Conservation (phyloP, 75 land plant genomes). For the Selaginella tamariscina region DNA sequence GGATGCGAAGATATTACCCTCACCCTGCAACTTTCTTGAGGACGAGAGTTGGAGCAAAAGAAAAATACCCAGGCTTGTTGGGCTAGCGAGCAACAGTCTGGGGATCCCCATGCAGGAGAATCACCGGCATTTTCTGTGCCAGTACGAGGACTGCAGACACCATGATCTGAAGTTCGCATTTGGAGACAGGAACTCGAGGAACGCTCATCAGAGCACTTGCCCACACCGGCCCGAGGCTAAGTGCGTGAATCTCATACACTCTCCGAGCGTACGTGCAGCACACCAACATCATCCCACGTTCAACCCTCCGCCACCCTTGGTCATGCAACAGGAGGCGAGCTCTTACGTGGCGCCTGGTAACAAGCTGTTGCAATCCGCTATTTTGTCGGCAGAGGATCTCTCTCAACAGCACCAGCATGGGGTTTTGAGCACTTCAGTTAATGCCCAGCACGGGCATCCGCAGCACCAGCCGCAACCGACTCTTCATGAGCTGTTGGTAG, state of each 20-base stretch:
- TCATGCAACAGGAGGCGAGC: not conserved
- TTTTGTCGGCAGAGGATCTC: slow-evolving; percentile 5
- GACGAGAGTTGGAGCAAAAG: not conserved
- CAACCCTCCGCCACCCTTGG: not conserved
- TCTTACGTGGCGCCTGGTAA: slow-evolving; percentile 1
- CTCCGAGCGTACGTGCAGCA: not conserved
- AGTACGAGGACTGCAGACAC: slow-evolving; percentile 15
- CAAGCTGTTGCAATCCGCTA: slow-evolving; percentile 18
- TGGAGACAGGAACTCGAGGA: slow-evolving; percentile 15
- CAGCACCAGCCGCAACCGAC: not conserved
- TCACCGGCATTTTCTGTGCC: slow-evolving; percentile 16
- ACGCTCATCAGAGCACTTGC: slow-evolving; percentile 17
- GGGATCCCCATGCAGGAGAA: not conserved
- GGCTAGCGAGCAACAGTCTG: slow-evolving; percentile 11
- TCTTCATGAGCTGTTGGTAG: not conserved
- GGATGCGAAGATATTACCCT: slow-evolving; percentile 9
- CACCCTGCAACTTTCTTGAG: not conserved
- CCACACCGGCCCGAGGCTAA: slow-evolving; percentile 12
- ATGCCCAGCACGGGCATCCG: not conserved
- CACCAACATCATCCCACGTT: not conserved
- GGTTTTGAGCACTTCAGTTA: not conserved
- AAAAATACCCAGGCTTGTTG: not conserved
- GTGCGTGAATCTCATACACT: not conserved
- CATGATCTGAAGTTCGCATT: slow-evolving; percentile 15
- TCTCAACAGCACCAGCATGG: not conserved